phyloP scores from a whole-genome alignment of 2,329 filamentous ascomycete genomes.

The Xylariaceae sp. region DNA sequence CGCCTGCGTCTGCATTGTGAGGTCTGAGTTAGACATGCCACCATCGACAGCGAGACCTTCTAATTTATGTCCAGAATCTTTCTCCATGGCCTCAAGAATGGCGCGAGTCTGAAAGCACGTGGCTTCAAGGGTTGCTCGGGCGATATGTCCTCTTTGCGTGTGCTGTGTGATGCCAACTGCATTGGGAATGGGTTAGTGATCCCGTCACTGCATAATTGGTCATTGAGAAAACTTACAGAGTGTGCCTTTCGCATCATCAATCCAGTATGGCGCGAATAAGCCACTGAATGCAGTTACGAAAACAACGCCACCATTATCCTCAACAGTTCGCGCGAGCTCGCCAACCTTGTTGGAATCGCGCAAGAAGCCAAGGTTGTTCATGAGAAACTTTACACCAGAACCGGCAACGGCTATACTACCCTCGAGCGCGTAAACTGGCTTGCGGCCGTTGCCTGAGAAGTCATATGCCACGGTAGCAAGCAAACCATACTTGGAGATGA shows the following conservation, averaged over 20 bases:
- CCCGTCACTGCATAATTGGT: not conserved
- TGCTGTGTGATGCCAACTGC: conserved; percentile 77
- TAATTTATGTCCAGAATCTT: conserved; percentile 74
- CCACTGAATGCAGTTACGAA: conserved; percentile 90
- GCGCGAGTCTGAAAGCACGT: conserved; percentile 92
- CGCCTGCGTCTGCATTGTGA: conserved; percentile 90
- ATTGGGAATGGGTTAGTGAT: conserved; percentile 18
- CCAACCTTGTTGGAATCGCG: conserved; percentile 45
- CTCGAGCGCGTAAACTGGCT: conserved; percentile 75
- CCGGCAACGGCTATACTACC: conserved; percentile 81
- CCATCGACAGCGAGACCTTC: conserved; percentile 78
- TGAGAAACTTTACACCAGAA: conserved; percentile 71
- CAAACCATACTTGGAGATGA: conserved; percentile 78
- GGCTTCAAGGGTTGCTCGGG: conserved; percentile 83
- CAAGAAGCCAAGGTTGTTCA: conserved; percentile 61
- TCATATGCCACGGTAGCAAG: conserved; percentile 86
- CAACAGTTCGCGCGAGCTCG: conserved; percentile 46
- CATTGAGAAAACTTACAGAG: conserved; percentile 53
- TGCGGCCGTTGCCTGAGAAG: conserved; percentile 51
- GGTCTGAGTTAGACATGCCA: conserved; percentile 81
- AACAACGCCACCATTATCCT: conserved; percentile 77
- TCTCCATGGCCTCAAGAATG: conserved; percentile 87
- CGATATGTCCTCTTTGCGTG: conserved; percentile 81
- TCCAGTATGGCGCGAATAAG: conserved; percentile 91
- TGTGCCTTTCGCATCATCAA: conserved; percentile 86